phyloP scores from a whole-genome alignment of 2,329 filamentous ascomycete species.

The Emergomyces orientalis region DNA sequence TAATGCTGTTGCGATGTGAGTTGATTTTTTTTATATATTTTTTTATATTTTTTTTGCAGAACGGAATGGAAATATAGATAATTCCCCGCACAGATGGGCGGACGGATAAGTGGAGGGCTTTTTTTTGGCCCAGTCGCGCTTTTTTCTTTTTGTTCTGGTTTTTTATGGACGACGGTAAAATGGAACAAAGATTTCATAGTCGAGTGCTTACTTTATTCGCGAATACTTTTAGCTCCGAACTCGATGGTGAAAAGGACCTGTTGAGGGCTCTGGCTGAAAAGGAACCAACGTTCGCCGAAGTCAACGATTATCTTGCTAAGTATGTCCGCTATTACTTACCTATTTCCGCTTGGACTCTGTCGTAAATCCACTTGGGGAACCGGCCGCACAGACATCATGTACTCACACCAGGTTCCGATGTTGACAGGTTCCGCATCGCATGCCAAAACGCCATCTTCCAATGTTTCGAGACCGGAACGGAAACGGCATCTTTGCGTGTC shows the following conservation, averaged over 20 bases:
- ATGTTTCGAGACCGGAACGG: conserved; percentile 40
- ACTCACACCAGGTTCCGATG: conserved; percentile 14
- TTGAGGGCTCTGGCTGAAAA: conserved; percentile 40
- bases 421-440: conserved; percentile 58
- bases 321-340: conserved; percentile 20
- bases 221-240: conserved; percentile 26
- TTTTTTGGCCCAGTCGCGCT: neutral
- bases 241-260: conserved; percentile 43
- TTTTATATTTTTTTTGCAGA: neutral
- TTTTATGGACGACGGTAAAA: neutral
- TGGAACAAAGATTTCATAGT: neutral
- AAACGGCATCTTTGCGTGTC: conserved; percentile 35
- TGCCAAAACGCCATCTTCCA: conserved; percentile 64
- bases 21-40: neutral
- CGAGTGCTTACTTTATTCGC: neutral
- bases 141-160: neutral
- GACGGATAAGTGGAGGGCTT: neutral
- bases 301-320: conserved; percentile 38
- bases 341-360: neutral
- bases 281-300: conserved; percentile 42
- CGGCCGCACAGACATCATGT: neutral
- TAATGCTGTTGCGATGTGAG: conserved; percentile 5
- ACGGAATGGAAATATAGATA: neutral
- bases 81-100: neutral
- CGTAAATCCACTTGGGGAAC: neutral